phyloP scores from a whole-genome alignment of 1,284 basidiomycete genomes.

The Anthracocystis panici-leucophaei region DNA sequence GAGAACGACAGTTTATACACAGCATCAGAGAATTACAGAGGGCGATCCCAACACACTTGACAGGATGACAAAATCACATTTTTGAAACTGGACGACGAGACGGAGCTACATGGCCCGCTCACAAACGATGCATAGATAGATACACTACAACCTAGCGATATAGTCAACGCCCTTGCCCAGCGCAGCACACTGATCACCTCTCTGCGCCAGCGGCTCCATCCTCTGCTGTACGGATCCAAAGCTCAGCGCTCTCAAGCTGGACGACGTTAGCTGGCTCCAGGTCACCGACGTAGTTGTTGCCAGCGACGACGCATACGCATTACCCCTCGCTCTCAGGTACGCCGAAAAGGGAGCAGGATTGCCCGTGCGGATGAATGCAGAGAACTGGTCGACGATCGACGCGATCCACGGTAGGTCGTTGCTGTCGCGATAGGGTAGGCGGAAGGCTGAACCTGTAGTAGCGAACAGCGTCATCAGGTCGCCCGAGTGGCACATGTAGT shows the following conservation, averaged over 20 bases:
- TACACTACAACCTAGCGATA: slow-evolving; percentile 31
- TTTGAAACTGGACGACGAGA: background rate
- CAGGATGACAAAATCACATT: background rate
- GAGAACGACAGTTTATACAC: no score
- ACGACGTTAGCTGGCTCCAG: slow-evolving; percentile 30
- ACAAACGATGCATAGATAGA: no score
- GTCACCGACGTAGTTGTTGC: slow-evolving; percentile 15
- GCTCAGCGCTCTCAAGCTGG: slow-evolving; percentile 22
- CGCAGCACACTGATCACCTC: slow-evolving; percentile 43
- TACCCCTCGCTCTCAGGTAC: slow-evolving; percentile 29
- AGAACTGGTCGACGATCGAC: slow-evolving; percentile 40
- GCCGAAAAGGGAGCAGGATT: slow-evolving; percentile 22
- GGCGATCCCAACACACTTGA: no score
- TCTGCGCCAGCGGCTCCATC: slow-evolving; percentile 34
- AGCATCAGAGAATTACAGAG: no score
- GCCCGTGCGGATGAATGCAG: slow-evolving; percentile 41
- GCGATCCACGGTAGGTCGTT: slow-evolving; percentile 42
- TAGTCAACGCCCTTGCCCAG: slow-evolving; percentile 38
- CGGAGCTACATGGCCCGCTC: background rate
- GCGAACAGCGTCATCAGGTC: slow-evolving; percentile 47
- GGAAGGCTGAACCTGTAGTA: slow-evolving; percentile 32
- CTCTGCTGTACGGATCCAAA: slow-evolving; percentile 42
- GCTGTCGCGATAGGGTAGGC: slow-evolving; percentile 34
- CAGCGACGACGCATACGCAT: slow-evolving; percentile 34
- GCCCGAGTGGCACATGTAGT: slow-evolving; percentile 55